Evolutionary conservation across 805 yeast species (phyloP).

Genomic region (Kodamaea leandrae): DNA sequence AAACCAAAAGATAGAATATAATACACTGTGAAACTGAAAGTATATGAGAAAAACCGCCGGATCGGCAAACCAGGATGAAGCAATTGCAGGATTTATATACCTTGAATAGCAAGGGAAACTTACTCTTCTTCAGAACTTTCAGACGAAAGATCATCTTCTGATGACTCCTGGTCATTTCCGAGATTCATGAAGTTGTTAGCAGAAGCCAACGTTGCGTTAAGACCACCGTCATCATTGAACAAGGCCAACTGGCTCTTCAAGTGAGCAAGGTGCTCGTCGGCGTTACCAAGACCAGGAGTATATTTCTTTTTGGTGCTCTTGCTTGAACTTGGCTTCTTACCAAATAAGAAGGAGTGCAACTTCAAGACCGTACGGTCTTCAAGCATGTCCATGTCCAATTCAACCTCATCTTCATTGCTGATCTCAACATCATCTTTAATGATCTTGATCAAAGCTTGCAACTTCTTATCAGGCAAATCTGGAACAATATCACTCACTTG

Average conservation of each 20-base stretch:
- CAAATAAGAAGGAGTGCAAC: conserved; percentile 74
- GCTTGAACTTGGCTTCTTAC: conserved; percentile 35
- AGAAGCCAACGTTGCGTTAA: conserved; percentile 17
- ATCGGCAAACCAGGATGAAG: conserved; percentile 3
- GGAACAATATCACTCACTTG: conserved; percentile 85
- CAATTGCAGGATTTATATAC: conserved; percentile 4
- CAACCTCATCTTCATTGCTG: conserved; percentile 82
- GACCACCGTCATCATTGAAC: conserved; percentile 35
- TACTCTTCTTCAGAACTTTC: conserved; percentile 76
- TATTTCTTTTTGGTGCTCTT: conserved; percentile 46
- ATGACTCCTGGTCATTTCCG: conserved; percentile 39
- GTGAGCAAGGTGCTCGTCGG: conserved; percentile 61
- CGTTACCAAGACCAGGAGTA: conserved; percentile 30
- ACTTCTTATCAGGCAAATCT: conserved; percentile 70
- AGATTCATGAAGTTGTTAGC: conserved; percentile 29
- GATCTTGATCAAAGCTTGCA: conserved; percentile 79
- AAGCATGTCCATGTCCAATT: conserved; percentile 90
- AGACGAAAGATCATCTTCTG: conserved; percentile 52
- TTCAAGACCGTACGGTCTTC: conserved; percentile 81
- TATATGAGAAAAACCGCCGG: conserved; percentile 2
- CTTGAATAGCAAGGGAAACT: conserved; percentile 9
- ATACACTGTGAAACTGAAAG: conserved; percentile 11
- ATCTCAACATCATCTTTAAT: conserved; percentile 65
- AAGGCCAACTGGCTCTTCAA: conserved; percentile 50
- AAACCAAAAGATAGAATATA: conserved; percentile 8